Percentiles rank a stretch among this genome's conserved stretches.
Evolutionary conservation across 768 basidiomycete genomes (phyloP).

Genomic region (Trametes gibbosa): DNA sequence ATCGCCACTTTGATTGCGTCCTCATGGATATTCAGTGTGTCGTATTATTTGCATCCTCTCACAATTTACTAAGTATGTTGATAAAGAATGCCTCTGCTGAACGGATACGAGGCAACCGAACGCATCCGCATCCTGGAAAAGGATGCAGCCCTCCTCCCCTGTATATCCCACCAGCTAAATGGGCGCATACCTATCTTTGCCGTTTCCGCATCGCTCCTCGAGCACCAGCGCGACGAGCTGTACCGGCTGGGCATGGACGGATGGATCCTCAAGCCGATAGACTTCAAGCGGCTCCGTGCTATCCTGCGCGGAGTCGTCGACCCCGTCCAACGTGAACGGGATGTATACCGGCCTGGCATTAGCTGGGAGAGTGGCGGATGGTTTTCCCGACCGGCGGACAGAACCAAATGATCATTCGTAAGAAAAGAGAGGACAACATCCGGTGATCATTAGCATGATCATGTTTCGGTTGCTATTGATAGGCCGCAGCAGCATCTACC

Average conservation of each 20-base stretch:
- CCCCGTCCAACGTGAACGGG: conserved; percentile 43
- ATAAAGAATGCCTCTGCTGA: conserved; percentile 73
- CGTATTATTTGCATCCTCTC: neutral
- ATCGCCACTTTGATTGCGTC: conserved; percentile 65
- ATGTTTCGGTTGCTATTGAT: neutral
- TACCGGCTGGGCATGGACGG: conserved; percentile 64
- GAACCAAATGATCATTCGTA: neutral
- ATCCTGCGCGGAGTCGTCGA: conserved; percentile 63
- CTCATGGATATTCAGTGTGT: conserved; percentile 84
- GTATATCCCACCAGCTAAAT: conserved; percentile 47
- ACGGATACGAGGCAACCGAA: conserved; percentile 67
- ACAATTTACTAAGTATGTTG: neutral
- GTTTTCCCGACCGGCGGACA: conserved; percentile 32
- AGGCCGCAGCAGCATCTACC: conserved; percentile 6
- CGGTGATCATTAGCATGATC: neutral
- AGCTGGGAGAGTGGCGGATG: conserved; percentile 68
- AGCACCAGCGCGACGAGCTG: conserved; percentile 55
- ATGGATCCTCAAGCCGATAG: conserved; percentile 82
- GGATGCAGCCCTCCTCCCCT: conserved; percentile 14
- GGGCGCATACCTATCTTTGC: conserved; percentile 78
- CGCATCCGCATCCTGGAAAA: conserved; percentile 64
- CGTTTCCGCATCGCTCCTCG: conserved; percentile 70
- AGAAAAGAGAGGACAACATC: neutral
- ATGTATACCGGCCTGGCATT: conserved; percentile 50
- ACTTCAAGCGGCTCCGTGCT: conserved; percentile 61